A percentile compares a stretch with the other conserved stretches of the same genome.
These are phyloP conservation scores for Trapa incisa DNA, from an alignment of 345 rosid species.

Conservation along the genomic window DNA sequence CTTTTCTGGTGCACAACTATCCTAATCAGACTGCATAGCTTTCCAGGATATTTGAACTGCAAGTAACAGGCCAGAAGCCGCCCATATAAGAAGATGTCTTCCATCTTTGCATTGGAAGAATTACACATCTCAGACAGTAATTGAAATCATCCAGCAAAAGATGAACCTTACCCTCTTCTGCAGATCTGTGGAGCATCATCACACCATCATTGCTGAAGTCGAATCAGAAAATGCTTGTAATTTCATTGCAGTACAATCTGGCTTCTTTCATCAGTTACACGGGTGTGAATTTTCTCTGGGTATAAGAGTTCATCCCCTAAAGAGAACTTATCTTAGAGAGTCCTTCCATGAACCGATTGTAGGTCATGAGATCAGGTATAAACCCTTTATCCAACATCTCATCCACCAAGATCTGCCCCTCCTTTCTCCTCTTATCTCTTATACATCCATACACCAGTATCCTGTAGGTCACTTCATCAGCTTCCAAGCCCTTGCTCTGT, in stretches of 20 bases:
- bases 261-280: background rate
- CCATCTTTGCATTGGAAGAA: background rate
- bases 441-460: constrained; percentile 50
- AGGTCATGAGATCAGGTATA: constrained; percentile 57
- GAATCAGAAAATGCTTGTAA: background rate
- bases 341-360: constrained; percentile 53
- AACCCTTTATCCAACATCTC: constrained; percentile 82
- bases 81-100: no score
- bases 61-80: background rate
- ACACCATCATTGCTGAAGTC: background rate
- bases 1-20: background rate
- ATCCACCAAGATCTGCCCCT: constrained; percentile 49
- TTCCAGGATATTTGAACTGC: background rate
- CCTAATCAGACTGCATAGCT: background rate
- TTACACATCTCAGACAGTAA: background rate
- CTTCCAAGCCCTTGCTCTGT: constrained; percentile 45
- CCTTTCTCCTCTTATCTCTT: constrained; percentile 44
- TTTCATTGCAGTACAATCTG: background rate
- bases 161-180: background rate
- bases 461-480: constrained; percentile 40
- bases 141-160: background rate
- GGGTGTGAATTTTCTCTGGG: background rate
- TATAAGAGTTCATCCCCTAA: background rate
- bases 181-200: background rate
- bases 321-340: constrained; percentile 13